Conservation (phyloP, 129 eudicot genomes). For the Ambrosia artemisiifolia region DNA sequence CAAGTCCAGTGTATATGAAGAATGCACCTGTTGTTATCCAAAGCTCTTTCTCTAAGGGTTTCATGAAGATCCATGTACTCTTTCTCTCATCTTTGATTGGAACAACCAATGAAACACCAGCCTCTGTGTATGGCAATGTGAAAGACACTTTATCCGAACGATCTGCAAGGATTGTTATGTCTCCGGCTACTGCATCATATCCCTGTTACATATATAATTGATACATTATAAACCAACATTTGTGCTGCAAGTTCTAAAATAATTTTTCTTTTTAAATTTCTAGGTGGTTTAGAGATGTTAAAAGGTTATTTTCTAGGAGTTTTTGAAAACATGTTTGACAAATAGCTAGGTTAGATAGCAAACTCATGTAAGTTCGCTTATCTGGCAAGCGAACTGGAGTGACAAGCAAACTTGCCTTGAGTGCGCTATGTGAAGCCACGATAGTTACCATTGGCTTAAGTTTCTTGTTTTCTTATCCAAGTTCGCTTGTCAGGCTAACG, state of each 20-base stretch:
- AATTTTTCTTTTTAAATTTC: background rate
- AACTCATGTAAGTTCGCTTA: no score
- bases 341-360: no score
- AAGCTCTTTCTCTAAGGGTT: constrained; percentile 2
- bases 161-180: background rate
- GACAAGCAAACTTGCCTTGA: no score
- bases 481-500: no score
- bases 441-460: no score
- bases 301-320: no score
- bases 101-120: constrained; percentile 14
- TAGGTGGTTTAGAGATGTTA: no score
- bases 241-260: background rate
- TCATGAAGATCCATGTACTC: constrained; percentile 8
- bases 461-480: no score
- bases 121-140: constrained; percentile 1
- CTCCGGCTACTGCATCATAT: background rate
- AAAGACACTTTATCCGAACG: background rate
- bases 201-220: background rate
- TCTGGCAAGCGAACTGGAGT: no score
- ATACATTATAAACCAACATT: background rate
- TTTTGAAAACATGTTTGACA: no score
- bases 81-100: background rate
- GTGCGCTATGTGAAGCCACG: no score
- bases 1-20: background rate
- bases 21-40: constrained; percentile 1